Conservation (phyloP, 768 basidiomycete genomes). For the Austroboletus eburneus region DNA sequence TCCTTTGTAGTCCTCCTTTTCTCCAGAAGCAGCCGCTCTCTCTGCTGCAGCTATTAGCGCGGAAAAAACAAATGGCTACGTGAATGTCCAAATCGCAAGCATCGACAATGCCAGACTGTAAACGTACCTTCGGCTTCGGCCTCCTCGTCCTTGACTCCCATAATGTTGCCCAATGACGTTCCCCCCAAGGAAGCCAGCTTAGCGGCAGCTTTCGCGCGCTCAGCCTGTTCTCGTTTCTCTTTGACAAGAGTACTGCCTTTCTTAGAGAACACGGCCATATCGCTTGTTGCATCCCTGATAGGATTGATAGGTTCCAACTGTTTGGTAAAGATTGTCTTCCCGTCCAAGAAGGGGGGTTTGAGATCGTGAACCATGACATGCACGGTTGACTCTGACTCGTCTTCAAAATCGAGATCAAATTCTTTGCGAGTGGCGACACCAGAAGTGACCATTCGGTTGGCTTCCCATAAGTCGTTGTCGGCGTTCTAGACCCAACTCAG, state of each 20-base stretch:
- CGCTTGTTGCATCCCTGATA: constrained; percentile 87
- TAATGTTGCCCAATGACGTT: constrained; percentile 92
- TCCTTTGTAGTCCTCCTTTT: constrained; percentile 76
- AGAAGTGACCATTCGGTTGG: constrained; percentile 94
- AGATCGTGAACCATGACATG: constrained; percentile 97
- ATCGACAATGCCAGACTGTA: constrained; percentile 10
- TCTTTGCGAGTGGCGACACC: constrained; percentile 86
- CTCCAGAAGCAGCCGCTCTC: constrained; percentile 44
- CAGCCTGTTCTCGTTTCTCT: constrained; percentile 95
- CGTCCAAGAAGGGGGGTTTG: constrained; percentile 97
- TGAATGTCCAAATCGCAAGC: constrained; percentile 73
- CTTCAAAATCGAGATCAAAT: constrained; percentile 92
- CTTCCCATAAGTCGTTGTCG: constrained; percentile 98
- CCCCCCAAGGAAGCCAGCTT: constrained; percentile 91
- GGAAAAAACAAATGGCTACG: constrained; percentile 46
- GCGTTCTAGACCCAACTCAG: constrained; percentile 61
- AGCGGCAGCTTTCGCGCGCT: constrained; percentile 93
- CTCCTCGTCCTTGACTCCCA: constrained; percentile 95
- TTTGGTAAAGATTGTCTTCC: constrained; percentile 91
- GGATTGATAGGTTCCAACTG: constrained; percentile 98
- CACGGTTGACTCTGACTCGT: constrained; percentile 93
- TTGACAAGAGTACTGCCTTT: constrained; percentile 94
- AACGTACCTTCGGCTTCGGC: constrained; percentile 86
- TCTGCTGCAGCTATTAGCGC: constrained; percentile 46
- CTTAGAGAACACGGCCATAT: constrained; percentile 94